Base-by-base conservation (phyloP, 1,284 basidiomycete species). In the Fomitiporia mediterranea region DNA sequence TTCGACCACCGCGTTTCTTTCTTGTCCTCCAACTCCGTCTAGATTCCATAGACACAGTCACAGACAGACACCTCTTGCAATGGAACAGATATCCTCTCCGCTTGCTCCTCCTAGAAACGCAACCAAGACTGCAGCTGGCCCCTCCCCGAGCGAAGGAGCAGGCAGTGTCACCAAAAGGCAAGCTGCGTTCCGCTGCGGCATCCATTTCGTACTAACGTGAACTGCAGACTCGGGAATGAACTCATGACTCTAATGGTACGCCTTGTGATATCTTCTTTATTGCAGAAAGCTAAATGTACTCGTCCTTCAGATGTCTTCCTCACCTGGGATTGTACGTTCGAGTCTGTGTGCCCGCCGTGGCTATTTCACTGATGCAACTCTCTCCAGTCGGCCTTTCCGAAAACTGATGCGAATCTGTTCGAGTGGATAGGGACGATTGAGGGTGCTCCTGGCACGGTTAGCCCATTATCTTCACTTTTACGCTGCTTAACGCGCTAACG, bases 371-470 rank as follows among this genome's bases (percentile, higher is more conserved):
- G 19, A 50, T 27, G 8, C 13, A 21, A 27, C 38, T 50, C 51
- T n/a, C 38, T 4, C 17, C 60, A 91, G 89, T 91, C 89, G 51
- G 89, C 89, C 19, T 92, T 91, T 66, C 89, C 90, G 1, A 90
- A 86, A 67, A 84, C 80, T 57, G 89, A 92, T 58, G 81, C 85
- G 13, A 90, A 88, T 66, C 74, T 92, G 4, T 89, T 89, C 63
- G 89, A 91, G 64, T 92, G 89, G 89, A 76, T 81, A 3, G 89
- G 89, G 17, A 91, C 89, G 34, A 88, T 91, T 66, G 87, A 90
- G 66, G 89, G 90, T 0, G 81, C 89, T 0, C 63, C 80, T 46
- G 87, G 79, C 62, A 92, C 89, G 11, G 86, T 88, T 62, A 58
- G 82, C 69, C 51, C 13, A 23, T 13, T 42, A 6, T 42, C 51